Conservation (phyloP, 768 basidiomycete genomes). For the Pleurotus pulmonarius region DNA sequence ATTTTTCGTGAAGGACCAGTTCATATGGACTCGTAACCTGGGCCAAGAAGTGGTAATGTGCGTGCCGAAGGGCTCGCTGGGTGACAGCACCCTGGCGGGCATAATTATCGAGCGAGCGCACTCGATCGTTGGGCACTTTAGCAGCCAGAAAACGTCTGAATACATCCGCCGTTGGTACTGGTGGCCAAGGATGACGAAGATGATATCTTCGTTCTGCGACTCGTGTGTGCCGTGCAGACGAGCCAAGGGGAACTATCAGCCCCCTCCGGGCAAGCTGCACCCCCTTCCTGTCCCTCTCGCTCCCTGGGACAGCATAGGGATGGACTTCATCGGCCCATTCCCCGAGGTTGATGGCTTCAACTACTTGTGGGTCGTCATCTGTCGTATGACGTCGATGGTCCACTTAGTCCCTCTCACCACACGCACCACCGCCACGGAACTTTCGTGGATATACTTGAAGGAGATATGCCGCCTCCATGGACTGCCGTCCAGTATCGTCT, state of each 20-base stretch:
- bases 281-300: constrained; percentile 19
- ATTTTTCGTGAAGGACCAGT: background rate
- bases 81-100: background rate
- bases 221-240: constrained; percentile 19
- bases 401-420: constrained; percentile 26
- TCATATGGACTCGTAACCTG: background rate
- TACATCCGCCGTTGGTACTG: constrained; percentile 24
- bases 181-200: constrained; percentile 20
- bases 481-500: constrained; percentile 23
- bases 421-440: constrained; percentile 17
- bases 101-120: constrained; percentile 9
- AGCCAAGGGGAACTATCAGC: constrained; percentile 14
- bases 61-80: background rate
- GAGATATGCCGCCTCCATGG: constrained; percentile 28
- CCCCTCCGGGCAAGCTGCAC: constrained; percentile 25
- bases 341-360: constrained; percentile 22
- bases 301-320: constrained; percentile 33
- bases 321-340: constrained; percentile 37
- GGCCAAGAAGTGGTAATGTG: background rate
- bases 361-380: constrained; percentile 27
- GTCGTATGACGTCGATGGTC: constrained; percentile 25
- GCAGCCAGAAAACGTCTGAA: background rate
- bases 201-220: constrained; percentile 18
- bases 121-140: background rate
- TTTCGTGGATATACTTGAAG: constrained; percentile 24